phyloP scores from a whole-genome alignment of 2,329 filamentous ascomycete species.

The Cordyceps cicadae region DNA sequence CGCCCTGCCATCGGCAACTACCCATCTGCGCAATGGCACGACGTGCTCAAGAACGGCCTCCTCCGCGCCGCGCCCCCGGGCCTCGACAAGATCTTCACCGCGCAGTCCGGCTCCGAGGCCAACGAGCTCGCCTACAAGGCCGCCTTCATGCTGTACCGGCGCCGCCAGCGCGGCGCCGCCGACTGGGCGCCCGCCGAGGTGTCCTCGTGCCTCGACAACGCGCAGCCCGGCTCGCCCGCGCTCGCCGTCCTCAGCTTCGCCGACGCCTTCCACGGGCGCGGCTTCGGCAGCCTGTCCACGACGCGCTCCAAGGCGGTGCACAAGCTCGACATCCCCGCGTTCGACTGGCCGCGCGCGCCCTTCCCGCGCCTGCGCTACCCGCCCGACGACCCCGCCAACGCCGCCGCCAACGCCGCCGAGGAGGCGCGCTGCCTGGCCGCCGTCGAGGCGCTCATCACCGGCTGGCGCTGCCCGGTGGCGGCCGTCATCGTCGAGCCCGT shows the following conservation, averaged over 20 bases:
- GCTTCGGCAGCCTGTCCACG: conserved; percentile 70
- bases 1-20: conserved; percentile 75
- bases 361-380: conserved; percentile 75
- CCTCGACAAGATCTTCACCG: conserved; percentile 72
- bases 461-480: conserved; percentile 59
- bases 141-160: conserved; percentile 73
- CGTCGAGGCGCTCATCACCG: conserved; percentile 62
- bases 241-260: conserved; percentile 74
- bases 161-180: conserved; percentile 59
- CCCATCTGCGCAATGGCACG: conserved; percentile 65
- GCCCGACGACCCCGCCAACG: conserved; percentile 50
- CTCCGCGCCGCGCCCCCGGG: conserved; percentile 67
- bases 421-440: conserved; percentile 66
- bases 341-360: conserved; percentile 77
- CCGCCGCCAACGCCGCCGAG: conserved; percentile 60
- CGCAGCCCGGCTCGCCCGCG: conserved; percentile 62
- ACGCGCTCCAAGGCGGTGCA: conserved; percentile 78
- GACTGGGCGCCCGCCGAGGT: conserved; percentile 67
- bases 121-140: conserved; percentile 84
- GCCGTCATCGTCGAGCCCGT: conserved; percentile 72
- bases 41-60: conserved; percentile 62
- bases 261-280: conserved; percentile 70
- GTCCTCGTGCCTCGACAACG: conserved; percentile 60
- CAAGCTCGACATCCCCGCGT: conserved; percentile 81
- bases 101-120: conserved; percentile 69